Evolutionary conservation across 169 alveolate species (phyloP).

Genomic region (Hammondia hammondi): DNA sequence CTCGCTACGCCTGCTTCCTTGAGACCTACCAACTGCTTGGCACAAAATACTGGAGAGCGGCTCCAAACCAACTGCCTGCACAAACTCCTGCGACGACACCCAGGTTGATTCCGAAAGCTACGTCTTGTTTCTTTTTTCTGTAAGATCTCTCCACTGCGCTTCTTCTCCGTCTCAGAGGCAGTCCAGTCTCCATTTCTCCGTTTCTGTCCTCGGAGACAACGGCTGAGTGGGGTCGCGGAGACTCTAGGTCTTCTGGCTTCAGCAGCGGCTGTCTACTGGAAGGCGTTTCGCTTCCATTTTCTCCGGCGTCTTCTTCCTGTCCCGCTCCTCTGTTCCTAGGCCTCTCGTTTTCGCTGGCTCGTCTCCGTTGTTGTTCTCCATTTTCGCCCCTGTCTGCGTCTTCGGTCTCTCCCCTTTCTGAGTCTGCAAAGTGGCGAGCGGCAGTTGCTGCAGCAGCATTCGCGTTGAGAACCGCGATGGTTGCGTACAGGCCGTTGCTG

Average conservation of each 20-base stretch:
- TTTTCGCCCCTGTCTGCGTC: neutral
- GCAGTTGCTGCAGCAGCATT: neutral
- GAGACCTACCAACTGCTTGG: neutral
- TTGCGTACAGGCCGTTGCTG: constrained; percentile 14
- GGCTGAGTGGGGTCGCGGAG: neutral
- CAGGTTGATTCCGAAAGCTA: neutral
- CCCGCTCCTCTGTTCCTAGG: neutral
- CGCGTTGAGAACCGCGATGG: constrained; percentile 22
- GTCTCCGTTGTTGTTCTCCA: neutral
- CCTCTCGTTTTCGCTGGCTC: neutral
- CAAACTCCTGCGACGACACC: neutral
- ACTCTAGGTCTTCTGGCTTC: neutral
- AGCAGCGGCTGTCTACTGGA: neutral
- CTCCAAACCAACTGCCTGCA: constrained; percentile 12
- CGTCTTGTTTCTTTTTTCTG: neutral
- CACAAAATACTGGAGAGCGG: neutral
- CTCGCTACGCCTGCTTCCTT: too few species aligned
- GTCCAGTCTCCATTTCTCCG: neutral
- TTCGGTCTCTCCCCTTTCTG: neutral
- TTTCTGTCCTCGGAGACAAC: neutral
- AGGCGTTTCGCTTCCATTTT: neutral
- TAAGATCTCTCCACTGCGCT: neutral
- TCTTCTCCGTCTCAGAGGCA: neutral
- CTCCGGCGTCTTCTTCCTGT: neutral
- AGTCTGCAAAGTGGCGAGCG: neutral